phyloP scores from a whole-genome alignment of 768 basidiomycete species.

The Phaeotremella skinneri region DNA sequence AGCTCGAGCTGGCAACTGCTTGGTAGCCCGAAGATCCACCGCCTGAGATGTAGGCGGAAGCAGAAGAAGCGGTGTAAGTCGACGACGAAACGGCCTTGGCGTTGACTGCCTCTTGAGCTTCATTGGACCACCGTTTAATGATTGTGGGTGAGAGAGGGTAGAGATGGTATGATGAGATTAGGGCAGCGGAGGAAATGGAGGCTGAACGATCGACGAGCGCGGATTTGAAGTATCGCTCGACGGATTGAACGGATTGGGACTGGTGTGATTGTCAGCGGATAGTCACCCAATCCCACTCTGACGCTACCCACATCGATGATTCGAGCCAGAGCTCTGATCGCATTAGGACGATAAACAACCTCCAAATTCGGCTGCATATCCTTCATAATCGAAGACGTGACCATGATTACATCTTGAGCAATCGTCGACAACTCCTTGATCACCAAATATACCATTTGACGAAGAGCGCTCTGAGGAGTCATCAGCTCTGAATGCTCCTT shows the following conservation, averaged over 20 bases:
- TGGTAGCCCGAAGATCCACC: slow-evolving; percentile 63
- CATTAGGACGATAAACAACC: slow-evolving; percentile 96
- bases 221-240: slow-evolving; percentile 98
- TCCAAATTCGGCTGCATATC: slow-evolving; percentile 99
- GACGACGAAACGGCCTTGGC: slow-evolving; percentile 72
- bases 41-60: slow-evolving; percentile 38
- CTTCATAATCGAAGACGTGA: slow-evolving; percentile 99
- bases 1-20: slow-evolving; percentile 80
- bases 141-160: slow-evolving; percentile 91
- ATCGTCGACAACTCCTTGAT: slow-evolving; percentile 94
- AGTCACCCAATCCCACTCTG: not conserved
- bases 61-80: slow-evolving; percentile 53
- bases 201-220: slow-evolving; percentile 97
- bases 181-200: slow-evolving; percentile 90
- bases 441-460: slow-evolving; percentile 96
- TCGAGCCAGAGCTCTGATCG: slow-evolving; percentile 90
- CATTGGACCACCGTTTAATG: slow-evolving; percentile 99
- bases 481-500: not conserved
- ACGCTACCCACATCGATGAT: slow-evolving; percentile 89
- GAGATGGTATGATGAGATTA: slow-evolving; percentile 95
- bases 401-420: slow-evolving; percentile 99
- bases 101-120: slow-evolving; percentile 92
- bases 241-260: slow-evolving; percentile 68
- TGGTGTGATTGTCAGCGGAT: slow-evolving; percentile 6
- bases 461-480: slow-evolving; percentile 72